These are phyloP conservation scores for Aspergillus proliferans DNA, from an alignment of 2,329 filamentous ascomycete species.

Conservation along the genomic window DNA sequence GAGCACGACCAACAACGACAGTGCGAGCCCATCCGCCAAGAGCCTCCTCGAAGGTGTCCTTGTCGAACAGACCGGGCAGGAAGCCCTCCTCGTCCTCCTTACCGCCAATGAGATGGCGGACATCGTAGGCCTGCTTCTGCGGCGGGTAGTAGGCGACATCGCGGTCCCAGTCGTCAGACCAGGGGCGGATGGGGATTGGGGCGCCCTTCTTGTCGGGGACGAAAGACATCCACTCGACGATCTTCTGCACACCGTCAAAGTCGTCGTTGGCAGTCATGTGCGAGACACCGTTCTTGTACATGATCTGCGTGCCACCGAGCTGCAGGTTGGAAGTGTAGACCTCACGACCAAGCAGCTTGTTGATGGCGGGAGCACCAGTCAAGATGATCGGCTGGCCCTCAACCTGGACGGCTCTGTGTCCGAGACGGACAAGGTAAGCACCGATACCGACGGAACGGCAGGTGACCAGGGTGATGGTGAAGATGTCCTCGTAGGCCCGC, in stretches of 20 bases:
- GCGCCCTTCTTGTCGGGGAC: conserved; percentile 92
- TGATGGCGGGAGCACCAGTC: conserved; percentile 92
- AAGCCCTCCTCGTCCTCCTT: conserved; percentile 79
- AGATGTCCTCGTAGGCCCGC: conserved; percentile 96
- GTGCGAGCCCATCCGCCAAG: conserved; percentile 96
- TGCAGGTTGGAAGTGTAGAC: conserved; percentile 99
- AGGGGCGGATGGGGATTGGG: conserved; percentile 86
- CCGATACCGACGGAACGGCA: conserved; percentile 98
- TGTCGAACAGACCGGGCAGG: conserved; percentile 88
- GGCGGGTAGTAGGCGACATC: conserved; percentile 76
- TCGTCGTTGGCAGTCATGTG: conserved; percentile 98
- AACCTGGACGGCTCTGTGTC: conserved; percentile 96
- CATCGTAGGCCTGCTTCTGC: conserved; percentile 81
- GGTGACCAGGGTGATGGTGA: conserved; percentile 94
- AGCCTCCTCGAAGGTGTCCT: conserved; percentile 91
- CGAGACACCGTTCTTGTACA: conserved; percentile 99
- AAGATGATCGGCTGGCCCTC: conserved; percentile 98
- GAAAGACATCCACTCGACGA: conserved; percentile 96
- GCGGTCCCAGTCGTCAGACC: conserved; percentile 83
- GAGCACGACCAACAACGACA: conserved; percentile 83
- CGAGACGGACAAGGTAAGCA: conserved; percentile 96
- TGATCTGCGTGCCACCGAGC: conserved; percentile 99
- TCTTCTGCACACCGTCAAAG: conserved; percentile 95
- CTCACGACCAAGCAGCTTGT: conserved; percentile 95
- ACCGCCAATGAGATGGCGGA: conserved; percentile 86